A percentile compares a stretch with the other conserved stretches of the same genome.
phyloP scores from a whole-genome alignment of 176 grass and related monocot species.

The Eleusine coracana region DNA sequence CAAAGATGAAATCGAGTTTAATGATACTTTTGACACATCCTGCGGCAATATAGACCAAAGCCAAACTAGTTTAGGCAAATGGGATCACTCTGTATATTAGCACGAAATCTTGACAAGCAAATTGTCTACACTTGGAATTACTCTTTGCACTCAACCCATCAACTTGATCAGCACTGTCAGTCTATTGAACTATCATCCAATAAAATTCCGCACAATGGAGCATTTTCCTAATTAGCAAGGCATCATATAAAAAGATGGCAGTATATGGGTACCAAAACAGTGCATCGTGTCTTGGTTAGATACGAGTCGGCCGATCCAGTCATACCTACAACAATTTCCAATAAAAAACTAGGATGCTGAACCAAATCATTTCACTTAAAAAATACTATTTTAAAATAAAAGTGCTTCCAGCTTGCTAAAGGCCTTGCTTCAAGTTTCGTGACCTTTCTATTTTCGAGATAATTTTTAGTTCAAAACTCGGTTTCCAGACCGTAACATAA shows the following conservation, averaged over 20 bases:
- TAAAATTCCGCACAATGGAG: background rate
- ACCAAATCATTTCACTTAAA: background rate
- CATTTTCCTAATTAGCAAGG: background rate
- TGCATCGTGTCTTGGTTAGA: no score
- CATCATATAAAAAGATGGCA: background rate
- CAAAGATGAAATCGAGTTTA: background rate
- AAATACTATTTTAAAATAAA: background rate
- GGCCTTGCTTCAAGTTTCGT: background rate
- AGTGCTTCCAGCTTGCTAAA: background rate
- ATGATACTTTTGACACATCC: background rate
- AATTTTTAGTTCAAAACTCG: background rate
- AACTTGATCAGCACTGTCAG: background rate
- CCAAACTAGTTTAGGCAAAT: background rate
- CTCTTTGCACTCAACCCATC: background rate
- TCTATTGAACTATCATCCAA: background rate
- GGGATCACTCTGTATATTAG: background rate
- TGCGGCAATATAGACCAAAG: background rate
- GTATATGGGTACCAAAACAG: no score
- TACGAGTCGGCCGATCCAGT: no score
- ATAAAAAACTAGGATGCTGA: background rate
- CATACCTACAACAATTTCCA: no score
- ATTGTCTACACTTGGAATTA: background rate
- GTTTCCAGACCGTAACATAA: background rate
- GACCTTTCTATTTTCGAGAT: background rate
- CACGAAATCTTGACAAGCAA: background rate